Evolutionary conservation across 78 protist species (phyloP).

Genomic region (Dictyostelium purpureum): DNA sequence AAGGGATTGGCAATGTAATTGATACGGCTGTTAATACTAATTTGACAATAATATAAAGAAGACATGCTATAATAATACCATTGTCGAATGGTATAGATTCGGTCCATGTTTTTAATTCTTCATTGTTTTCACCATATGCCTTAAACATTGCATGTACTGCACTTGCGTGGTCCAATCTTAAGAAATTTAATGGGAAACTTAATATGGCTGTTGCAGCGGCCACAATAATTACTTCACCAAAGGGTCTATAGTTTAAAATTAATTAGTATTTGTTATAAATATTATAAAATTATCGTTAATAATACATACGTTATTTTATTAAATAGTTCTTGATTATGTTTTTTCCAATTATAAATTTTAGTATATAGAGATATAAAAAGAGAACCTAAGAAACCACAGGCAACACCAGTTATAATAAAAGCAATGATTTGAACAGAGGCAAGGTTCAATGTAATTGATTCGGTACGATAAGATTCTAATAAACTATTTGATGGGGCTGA

Average conservation of each 20-base stretch:
- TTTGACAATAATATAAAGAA: conserved; percentile 39
- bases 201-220: conserved; percentile 48
- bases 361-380: conserved; percentile 37
- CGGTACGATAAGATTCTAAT: conserved; percentile 62
- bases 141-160: conserved; percentile 71
- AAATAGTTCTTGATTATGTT: conserved; percentile 39
- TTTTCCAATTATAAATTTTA: conserved; percentile 63
- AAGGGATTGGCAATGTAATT: conserved; percentile 80
- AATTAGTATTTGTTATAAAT: neutral
- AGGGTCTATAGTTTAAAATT: conserved; percentile 7
- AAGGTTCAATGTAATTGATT: neutral
- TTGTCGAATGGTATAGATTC: conserved; percentile 40
- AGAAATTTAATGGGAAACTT: conserved; percentile 44
- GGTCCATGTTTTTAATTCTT: conserved; percentile 56
- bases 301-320: conserved; percentile 34
- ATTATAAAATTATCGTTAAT: neutral
- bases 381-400: conserved; percentile 44
- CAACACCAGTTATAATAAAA: conserved; percentile 39
- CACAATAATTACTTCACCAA: conserved; percentile 65
- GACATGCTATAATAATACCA: conserved; percentile 59
- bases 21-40: conserved; percentile 71
- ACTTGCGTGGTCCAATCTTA: conserved; percentile 71
- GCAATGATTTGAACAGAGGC: conserved; percentile 59
- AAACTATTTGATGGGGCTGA: conserved; percentile 1
- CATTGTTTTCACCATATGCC: conserved; percentile 28